phyloP scores from a whole-genome alignment of 768 basidiomycete genomes.

The Auricularia sp. region DNA sequence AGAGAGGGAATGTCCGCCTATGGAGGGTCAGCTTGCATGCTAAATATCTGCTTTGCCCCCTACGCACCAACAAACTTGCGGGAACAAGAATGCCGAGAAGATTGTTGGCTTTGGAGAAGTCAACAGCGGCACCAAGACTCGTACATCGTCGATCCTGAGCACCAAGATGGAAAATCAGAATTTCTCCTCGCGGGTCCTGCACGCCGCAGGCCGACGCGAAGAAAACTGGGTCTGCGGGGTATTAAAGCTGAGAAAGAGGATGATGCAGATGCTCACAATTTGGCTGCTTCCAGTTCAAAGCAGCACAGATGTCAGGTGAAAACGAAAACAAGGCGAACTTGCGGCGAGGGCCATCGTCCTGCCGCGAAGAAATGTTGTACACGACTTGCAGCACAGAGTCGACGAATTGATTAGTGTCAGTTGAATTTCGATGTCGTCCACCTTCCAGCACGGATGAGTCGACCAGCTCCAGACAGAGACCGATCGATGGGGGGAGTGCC shows the following conservation, averaged over 20 bases:
- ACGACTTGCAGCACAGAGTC: constrained; percentile 79
- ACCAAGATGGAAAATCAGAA: constrained; percentile 13
- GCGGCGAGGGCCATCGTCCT: constrained; percentile 45
- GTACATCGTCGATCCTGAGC: constrained; percentile 33
- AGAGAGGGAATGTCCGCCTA: constrained; percentile 87
- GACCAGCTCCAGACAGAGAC: constrained; percentile 75
- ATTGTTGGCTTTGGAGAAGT: constrained; percentile 88
- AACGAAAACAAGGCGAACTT: constrained; percentile 90
- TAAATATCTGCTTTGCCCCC: too few species aligned
- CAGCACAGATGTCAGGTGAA: constrained; percentile 79
- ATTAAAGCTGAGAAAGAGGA: constrained; percentile 1
- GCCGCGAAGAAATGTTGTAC: constrained; percentile 39
- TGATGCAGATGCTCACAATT: constrained; percentile 57
- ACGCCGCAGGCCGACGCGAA: constrained; percentile 83
- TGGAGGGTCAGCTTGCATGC: not conserved
- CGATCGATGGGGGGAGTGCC: constrained; percentile 51
- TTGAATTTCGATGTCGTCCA: constrained; percentile 29
- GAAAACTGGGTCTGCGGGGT: constrained; percentile 76
- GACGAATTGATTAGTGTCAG: constrained; percentile 66
- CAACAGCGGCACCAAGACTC: constrained; percentile 83
- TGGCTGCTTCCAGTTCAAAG: constrained; percentile 98
- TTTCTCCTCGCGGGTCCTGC: constrained; percentile 19
- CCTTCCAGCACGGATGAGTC: constrained; percentile 49
- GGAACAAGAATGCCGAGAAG: constrained; percentile 86
- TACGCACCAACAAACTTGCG: constrained; percentile 69